phyloP scores from a whole-genome alignment of 2,329 filamentous ascomycete genomes.

The Polytolypa hystricis region DNA sequence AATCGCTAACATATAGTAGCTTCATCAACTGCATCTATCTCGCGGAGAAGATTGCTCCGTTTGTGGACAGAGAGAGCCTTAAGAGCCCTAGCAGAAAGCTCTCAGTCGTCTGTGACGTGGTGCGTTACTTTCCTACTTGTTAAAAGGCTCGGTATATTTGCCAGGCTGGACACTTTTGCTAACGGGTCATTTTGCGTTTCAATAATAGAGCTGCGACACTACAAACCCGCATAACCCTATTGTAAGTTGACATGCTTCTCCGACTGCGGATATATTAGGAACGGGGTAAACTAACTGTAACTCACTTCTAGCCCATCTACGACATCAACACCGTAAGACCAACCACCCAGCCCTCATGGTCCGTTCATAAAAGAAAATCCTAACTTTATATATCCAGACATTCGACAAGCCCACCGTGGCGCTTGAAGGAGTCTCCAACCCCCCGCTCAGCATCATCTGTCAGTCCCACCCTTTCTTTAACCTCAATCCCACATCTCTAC shows the following conservation, averaged over 20 bases:
- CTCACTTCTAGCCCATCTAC: slow-evolving; percentile 54
- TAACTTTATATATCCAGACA: slow-evolving; percentile 33
- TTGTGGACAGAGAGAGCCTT: slow-evolving; percentile 62
- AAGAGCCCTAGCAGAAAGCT: slow-evolving; percentile 59
- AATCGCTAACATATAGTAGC: slow-evolving; percentile 42
- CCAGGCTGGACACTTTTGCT: no score
- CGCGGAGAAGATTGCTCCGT: slow-evolving; percentile 64
- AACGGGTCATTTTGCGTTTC: no score
- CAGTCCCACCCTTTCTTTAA: neutral
- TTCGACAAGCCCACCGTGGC: slow-evolving; percentile 80
- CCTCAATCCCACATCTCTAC: no score
- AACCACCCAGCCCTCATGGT: neutral
- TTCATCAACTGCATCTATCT: slow-evolving; percentile 91
- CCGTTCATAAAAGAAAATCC: neutral
- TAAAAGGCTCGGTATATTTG: no score
- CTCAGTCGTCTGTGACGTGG: slow-evolving; percentile 68
- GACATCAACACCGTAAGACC: slow-evolving; percentile 52
- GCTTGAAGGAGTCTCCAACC: slow-evolving; percentile 50
- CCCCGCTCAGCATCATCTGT: slow-evolving; percentile 66
- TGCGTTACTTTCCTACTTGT: slow-evolving; percentile 8
- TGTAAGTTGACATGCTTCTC: slow-evolving; percentile 9
- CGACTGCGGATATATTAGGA: neutral
- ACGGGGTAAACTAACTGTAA: slow-evolving; percentile 1
- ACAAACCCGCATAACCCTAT: slow-evolving; percentile 40
- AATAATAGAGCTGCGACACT: slow-evolving; percentile 20